Conservation (phyloP, 2,329 filamentous ascomycete species). For the Lanzia echinophila region DNA sequence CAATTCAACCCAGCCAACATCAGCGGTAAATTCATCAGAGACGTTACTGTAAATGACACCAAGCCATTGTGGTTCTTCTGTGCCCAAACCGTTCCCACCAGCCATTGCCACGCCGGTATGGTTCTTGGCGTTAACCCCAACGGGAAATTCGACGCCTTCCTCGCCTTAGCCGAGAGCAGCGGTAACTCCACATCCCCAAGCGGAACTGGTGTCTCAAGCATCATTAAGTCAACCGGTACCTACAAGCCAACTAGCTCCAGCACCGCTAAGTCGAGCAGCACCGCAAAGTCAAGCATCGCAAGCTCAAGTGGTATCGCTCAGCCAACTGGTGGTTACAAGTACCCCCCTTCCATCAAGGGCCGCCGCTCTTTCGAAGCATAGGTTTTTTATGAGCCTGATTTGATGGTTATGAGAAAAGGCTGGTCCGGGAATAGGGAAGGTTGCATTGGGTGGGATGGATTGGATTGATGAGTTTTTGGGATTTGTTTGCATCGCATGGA, state of each 20-base stretch:
- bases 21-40: not conserved
- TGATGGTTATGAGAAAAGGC: not conserved
- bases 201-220: not conserved
- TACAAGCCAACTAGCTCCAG: not conserved
- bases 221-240: too few relatives aligned
- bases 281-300: not conserved
- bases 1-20: not conserved
- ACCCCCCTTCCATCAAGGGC: not conserved
- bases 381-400: too few relatives aligned
- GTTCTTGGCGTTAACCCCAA: not conserved
- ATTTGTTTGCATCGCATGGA: not conserved
- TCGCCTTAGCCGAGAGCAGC: not conserved
- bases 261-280: not conserved
- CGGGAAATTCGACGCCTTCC: not conserved
- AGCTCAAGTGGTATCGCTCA: not conserved
- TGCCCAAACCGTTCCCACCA: not conserved
- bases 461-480: too few relatives aligned
- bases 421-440: not conserved
- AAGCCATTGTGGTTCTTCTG: constrained; percentile 1
- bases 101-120: constrained; percentile 1
- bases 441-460: not conserved
- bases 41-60: not conserved
- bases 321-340: not conserved
- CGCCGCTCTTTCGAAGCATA: not conserved
- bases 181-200: not conserved